These are phyloP conservation scores for Clarireedia homoeocarpa DNA, from an alignment of 2,329 filamentous ascomycete genomes.

Conservation along the genomic window DNA sequence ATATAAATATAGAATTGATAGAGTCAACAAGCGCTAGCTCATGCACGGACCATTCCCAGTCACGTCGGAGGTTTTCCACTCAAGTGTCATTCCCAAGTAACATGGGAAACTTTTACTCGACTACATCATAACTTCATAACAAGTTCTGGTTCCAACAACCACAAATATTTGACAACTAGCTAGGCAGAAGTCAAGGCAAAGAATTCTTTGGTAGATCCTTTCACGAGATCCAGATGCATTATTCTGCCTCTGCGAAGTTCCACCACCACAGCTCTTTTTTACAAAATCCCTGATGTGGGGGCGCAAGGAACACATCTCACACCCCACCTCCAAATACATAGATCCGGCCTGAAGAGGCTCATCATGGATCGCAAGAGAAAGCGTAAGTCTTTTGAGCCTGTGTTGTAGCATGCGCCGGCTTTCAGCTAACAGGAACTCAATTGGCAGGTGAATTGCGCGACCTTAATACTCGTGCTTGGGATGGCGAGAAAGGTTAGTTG, in stretches of 20 bases:
- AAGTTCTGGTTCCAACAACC: too few species aligned
- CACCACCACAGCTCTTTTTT: constrained; percentile 27
- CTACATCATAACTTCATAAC: too few species aligned
- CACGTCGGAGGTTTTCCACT: too few species aligned
- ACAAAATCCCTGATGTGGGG: constrained; percentile 30
- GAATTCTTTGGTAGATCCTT: background rate
- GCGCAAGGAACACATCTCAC: constrained; percentile 24
- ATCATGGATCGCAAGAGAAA: constrained; percentile 58
- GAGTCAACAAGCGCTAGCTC: too few species aligned
- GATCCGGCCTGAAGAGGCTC: constrained; percentile 17
- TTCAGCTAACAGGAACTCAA: constrained; percentile 15
- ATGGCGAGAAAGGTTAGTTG: constrained; percentile 72
- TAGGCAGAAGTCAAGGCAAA: background rate
- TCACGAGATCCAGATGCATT: constrained; percentile 28
- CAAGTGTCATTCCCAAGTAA: too few species aligned
- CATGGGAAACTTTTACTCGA: too few species aligned
- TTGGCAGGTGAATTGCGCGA: constrained; percentile 76
- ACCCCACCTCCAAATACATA: constrained; percentile 16
- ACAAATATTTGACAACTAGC: too few species aligned
- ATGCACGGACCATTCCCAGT: too few species aligned
- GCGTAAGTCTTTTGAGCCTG: constrained; percentile 36
- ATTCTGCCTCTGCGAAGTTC: constrained; percentile 26
- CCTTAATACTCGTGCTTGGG: constrained; percentile 82
- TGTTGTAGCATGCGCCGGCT: background rate
- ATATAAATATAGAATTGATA: too few species aligned